phyloP scores from a whole-genome alignment of 2,329 filamentous ascomycete species.

The Diaporthe vexans region DNA sequence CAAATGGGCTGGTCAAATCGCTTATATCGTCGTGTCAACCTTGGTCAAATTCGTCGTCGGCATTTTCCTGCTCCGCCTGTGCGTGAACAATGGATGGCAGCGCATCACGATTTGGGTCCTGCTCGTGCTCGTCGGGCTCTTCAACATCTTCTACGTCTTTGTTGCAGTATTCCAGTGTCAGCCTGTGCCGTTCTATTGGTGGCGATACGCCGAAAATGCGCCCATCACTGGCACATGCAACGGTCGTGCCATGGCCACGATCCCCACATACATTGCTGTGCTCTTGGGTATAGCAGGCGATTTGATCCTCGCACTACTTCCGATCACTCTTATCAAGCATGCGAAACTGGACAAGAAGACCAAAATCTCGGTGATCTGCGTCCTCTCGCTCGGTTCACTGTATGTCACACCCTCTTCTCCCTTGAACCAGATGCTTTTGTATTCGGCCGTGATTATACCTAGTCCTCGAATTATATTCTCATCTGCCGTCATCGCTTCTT shows the following conservation, averaged over 20 bases:
- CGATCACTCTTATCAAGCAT: slow-evolving; percentile 54
- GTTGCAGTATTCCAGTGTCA: slow-evolving; percentile 56
- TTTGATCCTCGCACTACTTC: slow-evolving; percentile 54
- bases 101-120: slow-evolving; percentile 52
- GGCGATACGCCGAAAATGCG: slow-evolving; percentile 48
- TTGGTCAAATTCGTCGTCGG: slow-evolving; percentile 56
- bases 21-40: slow-evolving; percentile 56
- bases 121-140: slow-evolving; percentile 50
- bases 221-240: slow-evolving; percentile 51
- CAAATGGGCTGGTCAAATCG: slow-evolving; percentile 54
- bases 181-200: slow-evolving; percentile 56
- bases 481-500: not conserved
- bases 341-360: slow-evolving; percentile 52
- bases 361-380: slow-evolving; percentile 48
- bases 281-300: slow-evolving; percentile 52
- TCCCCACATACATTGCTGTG: slow-evolving; percentile 53
- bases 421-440: no score
- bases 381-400: slow-evolving; percentile 54
- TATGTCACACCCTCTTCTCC: slow-evolving; percentile 46
- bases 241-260: slow-evolving; percentile 47
- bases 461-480: not conserved
- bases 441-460: not conserved
- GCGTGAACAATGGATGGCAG: slow-evolving; percentile 50
- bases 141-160: slow-evolving; percentile 53
- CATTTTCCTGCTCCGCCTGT: slow-evolving; percentile 57